Percentiles rank a stretch among this genome's conserved stretches.
Evolutionary conservation across 179 eudicot genomes (phyloP).

Genomic region (Silene vulgaris): DNA sequence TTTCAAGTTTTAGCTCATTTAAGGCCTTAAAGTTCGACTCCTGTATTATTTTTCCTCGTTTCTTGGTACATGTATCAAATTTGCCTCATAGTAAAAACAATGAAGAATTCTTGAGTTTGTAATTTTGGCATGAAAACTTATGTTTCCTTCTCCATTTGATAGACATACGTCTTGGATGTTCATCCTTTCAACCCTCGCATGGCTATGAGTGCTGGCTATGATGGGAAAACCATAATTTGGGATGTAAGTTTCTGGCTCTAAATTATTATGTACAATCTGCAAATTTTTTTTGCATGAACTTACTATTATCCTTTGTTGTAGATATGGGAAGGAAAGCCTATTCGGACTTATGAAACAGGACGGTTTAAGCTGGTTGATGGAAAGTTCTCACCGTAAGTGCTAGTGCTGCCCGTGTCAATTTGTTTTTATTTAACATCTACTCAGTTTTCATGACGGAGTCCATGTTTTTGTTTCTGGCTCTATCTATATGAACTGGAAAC

Average conservation of each 20-base stretch:
- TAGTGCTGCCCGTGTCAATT: conserved; percentile 5
- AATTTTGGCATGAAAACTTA: conserved; percentile 11
- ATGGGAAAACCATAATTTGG: conserved; percentile 97
- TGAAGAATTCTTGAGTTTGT: background rate
- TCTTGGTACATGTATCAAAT: background rate
- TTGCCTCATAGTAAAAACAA: background rate
- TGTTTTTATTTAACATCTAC: conserved; percentile 1
- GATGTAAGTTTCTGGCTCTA: conserved; percentile 62
- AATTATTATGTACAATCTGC: background rate
- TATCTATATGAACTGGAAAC: conserved; percentile 12
- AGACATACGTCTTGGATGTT: conserved; percentile 98
- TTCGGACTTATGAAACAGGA: conserved; percentile 75
- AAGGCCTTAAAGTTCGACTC: background rate
- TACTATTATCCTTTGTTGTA: conserved; percentile 25
- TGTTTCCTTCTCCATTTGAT: conserved; percentile 17
- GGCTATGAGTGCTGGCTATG: conserved; percentile 99
- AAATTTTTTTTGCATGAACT: conserved; percentile 17
- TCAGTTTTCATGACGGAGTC: background rate
- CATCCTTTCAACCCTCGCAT: conserved; percentile 95
- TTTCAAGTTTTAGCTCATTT: background rate
- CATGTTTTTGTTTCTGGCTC: conserved; percentile 1
- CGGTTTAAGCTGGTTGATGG: conserved; percentile 96
- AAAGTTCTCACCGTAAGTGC: conserved; percentile 92
- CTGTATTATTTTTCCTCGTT: background rate
- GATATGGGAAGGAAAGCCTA: conserved; percentile 99